Conservation (phyloP, 495 filamentous ascomycete species). For the Penicillium daleae region DNA sequence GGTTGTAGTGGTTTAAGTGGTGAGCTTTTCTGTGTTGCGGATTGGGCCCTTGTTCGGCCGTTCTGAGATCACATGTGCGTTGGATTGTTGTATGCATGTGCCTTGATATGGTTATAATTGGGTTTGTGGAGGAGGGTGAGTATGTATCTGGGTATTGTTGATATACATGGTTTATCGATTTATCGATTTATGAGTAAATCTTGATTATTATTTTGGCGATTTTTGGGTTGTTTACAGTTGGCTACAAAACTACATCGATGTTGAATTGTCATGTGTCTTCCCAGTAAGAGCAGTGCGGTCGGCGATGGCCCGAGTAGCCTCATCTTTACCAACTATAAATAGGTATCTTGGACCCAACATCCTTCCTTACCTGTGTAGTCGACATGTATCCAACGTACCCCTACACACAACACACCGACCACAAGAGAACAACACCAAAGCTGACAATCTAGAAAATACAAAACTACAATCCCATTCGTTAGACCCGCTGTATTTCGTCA, state of each 20-base stretch:
- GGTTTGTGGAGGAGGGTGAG: neutral
- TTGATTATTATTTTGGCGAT: too few relatives aligned
- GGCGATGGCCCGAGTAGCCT: slow-evolving; percentile 1
- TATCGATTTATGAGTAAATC: too few relatives aligned
- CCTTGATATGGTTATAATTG: neutral
- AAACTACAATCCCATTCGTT: neutral
- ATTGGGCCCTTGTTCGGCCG: neutral
- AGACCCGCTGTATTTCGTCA: neutral
- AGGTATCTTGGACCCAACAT: too few relatives aligned
- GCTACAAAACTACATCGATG: neutral
- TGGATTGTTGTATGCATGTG: neutral
- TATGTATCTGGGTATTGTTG: too few relatives aligned
- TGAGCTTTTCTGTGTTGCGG: neutral
- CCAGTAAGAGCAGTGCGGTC: neutral
- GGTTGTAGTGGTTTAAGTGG: neutral
- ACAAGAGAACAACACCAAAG: neutral
- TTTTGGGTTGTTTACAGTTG: too few relatives aligned
- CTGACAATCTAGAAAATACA: neutral
- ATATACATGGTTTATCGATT: too few relatives aligned
- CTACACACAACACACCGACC: too few relatives aligned
- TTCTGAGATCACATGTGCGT: slow-evolving; percentile 1
- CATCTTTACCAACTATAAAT: neutral
- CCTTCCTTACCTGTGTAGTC: too few relatives aligned
- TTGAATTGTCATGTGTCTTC: neutral
- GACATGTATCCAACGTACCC: too few relatives aligned